Conservation (phyloP, 2,329 filamentous ascomycete genomes). For the Aspergillus sp. region DNA sequence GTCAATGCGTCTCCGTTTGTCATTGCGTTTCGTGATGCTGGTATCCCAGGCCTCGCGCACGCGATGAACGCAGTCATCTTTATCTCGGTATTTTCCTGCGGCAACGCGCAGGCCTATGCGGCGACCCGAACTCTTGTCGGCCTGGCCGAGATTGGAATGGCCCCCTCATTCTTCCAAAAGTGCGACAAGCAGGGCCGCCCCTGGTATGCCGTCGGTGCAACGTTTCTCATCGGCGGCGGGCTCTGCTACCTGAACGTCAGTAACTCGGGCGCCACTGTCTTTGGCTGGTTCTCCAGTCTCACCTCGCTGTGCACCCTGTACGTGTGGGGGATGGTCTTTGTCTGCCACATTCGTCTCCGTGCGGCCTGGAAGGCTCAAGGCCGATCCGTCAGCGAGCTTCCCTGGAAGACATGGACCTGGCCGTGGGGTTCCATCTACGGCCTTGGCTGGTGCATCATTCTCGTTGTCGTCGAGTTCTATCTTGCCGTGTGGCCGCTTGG, state of each 20-base stretch:
- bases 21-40: constrained; percentile 49
- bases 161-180: constrained; percentile 41
- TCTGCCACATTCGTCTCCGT: constrained; percentile 51
- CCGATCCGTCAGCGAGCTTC: constrained; percentile 40
- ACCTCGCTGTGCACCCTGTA: constrained; percentile 52
- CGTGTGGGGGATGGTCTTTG: constrained; percentile 51
- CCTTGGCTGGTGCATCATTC: constrained; percentile 49
- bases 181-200: constrained; percentile 45
- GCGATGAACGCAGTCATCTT: constrained; percentile 57
- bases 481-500: constrained; percentile 52
- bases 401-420: constrained; percentile 52
- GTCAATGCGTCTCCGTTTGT: constrained; percentile 52
- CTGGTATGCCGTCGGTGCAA: constrained; percentile 60
- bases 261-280: constrained; percentile 49
- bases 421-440: constrained; percentile 52
- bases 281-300: constrained; percentile 54
- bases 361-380: constrained; percentile 48
- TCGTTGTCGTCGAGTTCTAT: constrained; percentile 55
- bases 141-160: constrained; percentile 50
- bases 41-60: constrained; percentile 47
- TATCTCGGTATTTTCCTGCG: constrained; percentile 52
- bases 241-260: constrained; percentile 51
- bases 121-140: constrained; percentile 52
- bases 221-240: constrained; percentile 70
- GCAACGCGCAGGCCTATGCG: constrained; percentile 50